These are phyloP conservation scores for Parastagonospora nodorum DNA, from an alignment of 2,329 filamentous ascomycete genomes.

Conservation along the genomic window DNA sequence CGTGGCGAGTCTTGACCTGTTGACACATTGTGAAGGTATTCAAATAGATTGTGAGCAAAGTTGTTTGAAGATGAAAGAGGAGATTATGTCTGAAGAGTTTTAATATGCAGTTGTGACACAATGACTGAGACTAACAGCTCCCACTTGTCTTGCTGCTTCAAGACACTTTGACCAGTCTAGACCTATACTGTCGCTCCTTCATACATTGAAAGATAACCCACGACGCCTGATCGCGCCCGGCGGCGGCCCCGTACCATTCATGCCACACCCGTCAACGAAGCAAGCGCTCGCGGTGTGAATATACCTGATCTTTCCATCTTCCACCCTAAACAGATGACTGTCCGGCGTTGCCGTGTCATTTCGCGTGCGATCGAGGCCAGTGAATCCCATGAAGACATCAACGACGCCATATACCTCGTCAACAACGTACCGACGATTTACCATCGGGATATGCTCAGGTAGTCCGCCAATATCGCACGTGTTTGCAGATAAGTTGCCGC, in stretches of 20 bases:
- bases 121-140: no score
- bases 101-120: no score
- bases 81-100: no score
- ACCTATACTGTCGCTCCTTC: background rate
- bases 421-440: slow-evolving; percentile 30
- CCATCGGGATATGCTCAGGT: slow-evolving; percentile 17
- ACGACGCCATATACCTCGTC: slow-evolving; percentile 31
- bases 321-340: slow-evolving; percentile 32
- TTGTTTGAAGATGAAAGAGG: background rate
- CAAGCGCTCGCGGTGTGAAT: slow-evolving; percentile 30
- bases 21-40: background rate
- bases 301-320: slow-evolving; percentile 27
- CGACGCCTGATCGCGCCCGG: background rate
- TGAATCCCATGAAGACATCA: slow-evolving; percentile 31
- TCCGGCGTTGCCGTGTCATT: slow-evolving; percentile 25
- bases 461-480: slow-evolving; percentile 14
- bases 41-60: no score
- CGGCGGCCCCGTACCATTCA: slow-evolving; percentile 16
- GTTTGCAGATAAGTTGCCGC: slow-evolving; percentile 18
- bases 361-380: slow-evolving; percentile 29
- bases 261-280: slow-evolving; percentile 29
- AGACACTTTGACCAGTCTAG: no score
- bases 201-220: background rate
- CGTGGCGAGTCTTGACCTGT: background rate
- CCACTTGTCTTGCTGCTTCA: no score